These are phyloP conservation scores for Liriodendron chinense DNA, from an alignment of 164 flowering plant species.

Conservation along the genomic window DNA sequence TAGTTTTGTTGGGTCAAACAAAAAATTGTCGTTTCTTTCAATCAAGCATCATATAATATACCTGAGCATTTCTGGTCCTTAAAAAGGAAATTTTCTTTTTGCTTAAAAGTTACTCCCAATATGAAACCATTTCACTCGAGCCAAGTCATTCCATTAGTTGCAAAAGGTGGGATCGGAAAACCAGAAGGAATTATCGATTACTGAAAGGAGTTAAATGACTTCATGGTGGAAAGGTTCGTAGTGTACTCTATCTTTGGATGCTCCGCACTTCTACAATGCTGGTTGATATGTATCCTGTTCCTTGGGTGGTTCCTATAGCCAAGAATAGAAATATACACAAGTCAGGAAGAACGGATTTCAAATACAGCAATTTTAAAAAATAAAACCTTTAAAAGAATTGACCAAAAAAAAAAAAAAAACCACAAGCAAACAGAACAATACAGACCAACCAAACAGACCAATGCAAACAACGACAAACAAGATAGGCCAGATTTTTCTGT, in stretches of 20 bases:
- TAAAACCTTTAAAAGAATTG: too few relatives aligned
- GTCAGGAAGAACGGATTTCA: background rate
- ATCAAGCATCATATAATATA: background rate
- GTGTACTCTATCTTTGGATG: background rate
- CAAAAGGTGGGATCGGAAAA: background rate
- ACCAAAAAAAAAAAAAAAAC: too few relatives aligned
- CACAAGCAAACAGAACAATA: background rate
- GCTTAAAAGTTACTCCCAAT: background rate
- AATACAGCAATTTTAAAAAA: too few relatives aligned
- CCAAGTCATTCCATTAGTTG: background rate
- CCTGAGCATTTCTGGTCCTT: background rate
- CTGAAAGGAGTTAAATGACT: background rate
- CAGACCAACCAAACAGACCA: background rate
- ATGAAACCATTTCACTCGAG: constrained; percentile 1
- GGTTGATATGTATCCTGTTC: background rate
- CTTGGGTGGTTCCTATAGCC: background rate
- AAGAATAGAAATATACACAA: background rate
- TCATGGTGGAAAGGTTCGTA: background rate
- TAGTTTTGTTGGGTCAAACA: background rate
- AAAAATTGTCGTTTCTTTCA: background rate
- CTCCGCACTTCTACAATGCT: background rate
- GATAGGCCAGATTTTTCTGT: background rate
- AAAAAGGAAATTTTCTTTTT: background rate
- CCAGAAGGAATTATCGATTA: background rate
- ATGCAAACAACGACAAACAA: background rate